These are phyloP conservation scores for Xylariaceae sp. DNA, from an alignment of 2,329 filamentous ascomycete genomes.

Conservation along the genomic window DNA sequence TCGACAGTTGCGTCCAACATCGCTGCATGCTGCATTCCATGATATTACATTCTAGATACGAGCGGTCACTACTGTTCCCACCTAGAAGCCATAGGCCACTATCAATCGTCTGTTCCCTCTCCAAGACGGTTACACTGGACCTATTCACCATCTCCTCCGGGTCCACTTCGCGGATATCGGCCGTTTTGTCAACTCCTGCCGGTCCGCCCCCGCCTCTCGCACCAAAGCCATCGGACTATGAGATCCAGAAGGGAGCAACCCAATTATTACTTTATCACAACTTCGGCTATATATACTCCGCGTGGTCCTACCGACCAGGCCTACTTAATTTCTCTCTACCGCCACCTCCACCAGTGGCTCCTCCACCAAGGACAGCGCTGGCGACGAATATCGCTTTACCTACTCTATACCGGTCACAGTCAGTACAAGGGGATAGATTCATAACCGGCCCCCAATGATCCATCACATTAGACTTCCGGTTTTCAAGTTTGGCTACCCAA, in stretches of 20 bases:
- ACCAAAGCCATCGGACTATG: slow-evolving; percentile 28
- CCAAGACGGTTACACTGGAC: slow-evolving; percentile 6
- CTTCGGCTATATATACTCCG: slow-evolving; percentile 4
- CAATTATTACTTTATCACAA: not conserved
- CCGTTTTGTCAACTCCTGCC: not conserved
- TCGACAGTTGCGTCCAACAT: not conserved
- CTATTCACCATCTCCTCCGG: slow-evolving; percentile 24
- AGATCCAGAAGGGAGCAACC: slow-evolving; percentile 8
- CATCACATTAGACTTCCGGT: not conserved
- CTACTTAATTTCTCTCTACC: slow-evolving; percentile 24
- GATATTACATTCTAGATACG: slow-evolving; percentile 21
- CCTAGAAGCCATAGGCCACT: slow-evolving; percentile 29
- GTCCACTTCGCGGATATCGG: slow-evolving; percentile 19
- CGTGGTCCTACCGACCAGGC: slow-evolving; percentile 14
- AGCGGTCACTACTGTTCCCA: slow-evolving; percentile 29
- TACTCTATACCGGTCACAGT: not conserved
- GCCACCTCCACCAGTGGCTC: slow-evolving; percentile 26
- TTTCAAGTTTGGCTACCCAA: slow-evolving; percentile 7
- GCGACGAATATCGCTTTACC: not conserved
- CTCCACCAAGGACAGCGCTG: slow-evolving; percentile 11
- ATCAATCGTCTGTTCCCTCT: slow-evolving; percentile 1
- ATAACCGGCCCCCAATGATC: not conserved
- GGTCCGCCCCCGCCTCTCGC: slow-evolving; percentile 26
- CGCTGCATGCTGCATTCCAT: not conserved
- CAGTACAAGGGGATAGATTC: not conserved